Percentiles rank a stretch among this genome's conserved stretches.
Conservation (phyloP, 148 eudicot species). For the Amaranthus palmeri region DNA sequence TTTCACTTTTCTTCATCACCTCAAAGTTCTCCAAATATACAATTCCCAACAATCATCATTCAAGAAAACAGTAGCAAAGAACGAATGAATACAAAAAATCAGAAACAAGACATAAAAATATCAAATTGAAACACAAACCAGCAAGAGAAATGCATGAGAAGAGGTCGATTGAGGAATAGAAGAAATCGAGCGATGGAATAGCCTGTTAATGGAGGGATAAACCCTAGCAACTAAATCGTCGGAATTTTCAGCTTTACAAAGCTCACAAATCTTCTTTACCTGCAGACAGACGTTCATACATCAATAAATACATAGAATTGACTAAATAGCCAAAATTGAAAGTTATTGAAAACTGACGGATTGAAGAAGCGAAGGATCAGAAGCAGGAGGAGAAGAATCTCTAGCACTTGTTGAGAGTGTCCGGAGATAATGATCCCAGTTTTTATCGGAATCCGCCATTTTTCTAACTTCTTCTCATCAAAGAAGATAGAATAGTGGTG, state of each 20-base stretch:
- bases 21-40: too few relatives aligned
- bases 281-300: slow-evolving; percentile 18
- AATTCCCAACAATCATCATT: neutral
- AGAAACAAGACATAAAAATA: neutral
- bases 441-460: slow-evolving; percentile 46
- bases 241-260: slow-evolving; percentile 76
- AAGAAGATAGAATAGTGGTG: neutral
- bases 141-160: slow-evolving; percentile 64
- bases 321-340: neutral
- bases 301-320: neutral
- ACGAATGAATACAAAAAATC: neutral
- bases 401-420: slow-evolving; percentile 61
- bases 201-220: slow-evolving; percentile 74
- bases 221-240: slow-evolving; percentile 92
- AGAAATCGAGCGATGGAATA: slow-evolving; percentile 77
- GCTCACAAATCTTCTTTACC: slow-evolving; percentile 69
- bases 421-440: slow-evolving; percentile 68
- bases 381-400: slow-evolving; percentile 65
- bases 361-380: slow-evolving; percentile 70
- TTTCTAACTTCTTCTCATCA: neutral
- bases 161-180: slow-evolving; percentile 63
- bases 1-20: too few relatives aligned
- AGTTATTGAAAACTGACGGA: slow-evolving; percentile 37
- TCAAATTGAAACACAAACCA: slow-evolving; percentile 34
- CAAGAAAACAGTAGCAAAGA: neutral